Evolutionary conservation across 2,329 filamentous ascomycete genomes (phyloP), one percentile per base, ranked within the genome.

Genomic region (Monilinia fructigena): DNA sequence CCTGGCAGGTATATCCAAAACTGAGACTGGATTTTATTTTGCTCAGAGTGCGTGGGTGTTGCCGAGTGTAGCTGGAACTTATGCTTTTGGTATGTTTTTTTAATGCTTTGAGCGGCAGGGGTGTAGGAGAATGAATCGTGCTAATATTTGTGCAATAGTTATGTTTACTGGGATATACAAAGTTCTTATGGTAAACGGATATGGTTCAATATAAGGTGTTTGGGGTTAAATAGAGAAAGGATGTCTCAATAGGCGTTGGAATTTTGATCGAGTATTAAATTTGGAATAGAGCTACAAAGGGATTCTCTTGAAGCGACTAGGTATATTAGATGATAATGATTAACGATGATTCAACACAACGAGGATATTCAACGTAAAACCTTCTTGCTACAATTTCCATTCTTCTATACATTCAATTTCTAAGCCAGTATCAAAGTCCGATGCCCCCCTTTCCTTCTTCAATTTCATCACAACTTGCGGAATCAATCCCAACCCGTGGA

Each of bases 31-130:
- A 1, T 53, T 65, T 50, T 35, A 54, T 1, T 71, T n/a, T 23
- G 67, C 66, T 12, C 52, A 63, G 31, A 63, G 63, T 38, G 55
- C 65, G 3, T 67, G 66, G n/a, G n/a, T 68, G 6, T 45, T 71
- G 40, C 69, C 69, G 0, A 64, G 45, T 31, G 68, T 69, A 11
- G 48, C 18, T 20, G 48, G 48, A 4, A 38, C 48, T 5, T 63
- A 42, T 45, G 28, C 54, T 63, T 42, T 55, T 16, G 60, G 60
- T 63, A 31, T 55, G 5, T 26, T 35, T n/a, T 40, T 23, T 23
- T 48, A 5, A 4, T 26, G 3, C 18, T 40, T 56, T 42, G 6
- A 3, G n/a, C 4, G 35, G n/a, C 5, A 6, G n/a, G n/a, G n/a
- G 20, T 12, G 53, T 23, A 12, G 47, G 20, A 10, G 8, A 23